A percentile compares a stretch with the other conserved stretches of the same genome.
Evolutionary conservation across 2,329 filamentous ascomycete species (phyloP).

Genomic region (Fusarium pseudograminearum): DNA sequence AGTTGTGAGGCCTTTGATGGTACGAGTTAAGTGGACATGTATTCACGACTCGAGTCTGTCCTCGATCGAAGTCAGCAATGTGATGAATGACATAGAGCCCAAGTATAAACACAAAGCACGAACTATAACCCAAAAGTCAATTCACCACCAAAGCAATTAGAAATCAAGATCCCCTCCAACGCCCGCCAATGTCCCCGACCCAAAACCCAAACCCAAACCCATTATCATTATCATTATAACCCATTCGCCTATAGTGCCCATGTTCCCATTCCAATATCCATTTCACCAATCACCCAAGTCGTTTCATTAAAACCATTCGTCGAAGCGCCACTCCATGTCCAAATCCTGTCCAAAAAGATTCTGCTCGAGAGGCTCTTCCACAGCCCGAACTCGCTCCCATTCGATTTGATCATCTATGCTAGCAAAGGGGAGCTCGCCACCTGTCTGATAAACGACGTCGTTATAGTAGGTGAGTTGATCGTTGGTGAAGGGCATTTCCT

Average conservation of each 20-base stretch:
- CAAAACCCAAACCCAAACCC: background rate
- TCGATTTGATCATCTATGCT: slow-evolving; percentile 1
- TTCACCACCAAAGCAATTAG: background rate
- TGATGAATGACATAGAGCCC: background rate
- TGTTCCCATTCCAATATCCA: background rate
- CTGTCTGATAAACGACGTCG: background rate
- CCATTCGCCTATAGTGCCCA: slow-evolving; percentile 4
- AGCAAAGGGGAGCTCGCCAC: slow-evolving; percentile 1
- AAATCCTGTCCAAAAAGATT: background rate
- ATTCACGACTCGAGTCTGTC: background rate
- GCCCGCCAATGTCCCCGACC: background rate
- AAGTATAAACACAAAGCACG: rapidly evolving
- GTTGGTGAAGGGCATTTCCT: background rate
- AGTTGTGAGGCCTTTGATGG: no score
- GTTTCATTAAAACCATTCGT: background rate
- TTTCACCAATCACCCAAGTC: background rate
- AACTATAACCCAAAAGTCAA: background rate
- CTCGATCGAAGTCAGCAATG: background rate
- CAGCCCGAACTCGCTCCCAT: background rate
- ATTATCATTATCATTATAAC: background rate
- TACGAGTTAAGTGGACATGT: no score
- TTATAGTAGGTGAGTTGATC: background rate
- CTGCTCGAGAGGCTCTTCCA: background rate
- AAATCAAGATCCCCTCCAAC: background rate
- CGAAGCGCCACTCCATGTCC: background rate